Base-by-base conservation (phyloP, 2,329 filamentous ascomycete genomes). In the Scedosporium dehoogii region DNA sequence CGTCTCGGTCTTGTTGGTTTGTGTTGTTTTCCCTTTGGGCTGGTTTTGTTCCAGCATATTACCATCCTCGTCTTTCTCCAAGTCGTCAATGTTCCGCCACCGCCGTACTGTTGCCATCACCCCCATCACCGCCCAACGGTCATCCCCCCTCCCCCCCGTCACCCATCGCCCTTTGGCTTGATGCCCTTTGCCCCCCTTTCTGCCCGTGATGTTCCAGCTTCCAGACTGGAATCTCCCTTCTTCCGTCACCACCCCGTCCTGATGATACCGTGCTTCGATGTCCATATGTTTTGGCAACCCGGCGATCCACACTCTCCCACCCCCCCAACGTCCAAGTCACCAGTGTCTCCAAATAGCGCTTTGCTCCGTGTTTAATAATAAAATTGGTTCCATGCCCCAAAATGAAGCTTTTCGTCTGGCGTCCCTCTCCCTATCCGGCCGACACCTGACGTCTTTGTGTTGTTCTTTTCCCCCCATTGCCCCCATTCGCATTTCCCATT, bases 361-460 rank as follows among this genome's bases (percentile, higher is more conserved):
- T 56, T 61, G 29, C 46, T 44, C 59, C 59, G 59, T 61, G 29
- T 61, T 60, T 61, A 61, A 61, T 61, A 51, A 61, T 61, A 61
- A 58, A 58, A 61, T 61, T 61, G 27, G 46, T 27, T 53, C 21
- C 18, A 23, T 48, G 29, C 29, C 41, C 59, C 46, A 27, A 48
- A 56, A 61, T 27, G 48, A 61, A 27, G 59, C 48, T 55, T 51
- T 61, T 61, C 44, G 38, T 27, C 53, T 29, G 27, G 48, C 48
- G 16, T 56, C 12, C 51, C 14, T 46, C 33, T 51, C 59, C 44
- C 18, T 33, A 18, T 23, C 38, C 59, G 51, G 51, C 48, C 29
- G 59, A 61, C 59, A 51, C 59, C 59, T 61, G 59, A 61, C 59
- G 46, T 33, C 27, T 41, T 51, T 51, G 25, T 51, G 51, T 55